Base-by-base conservation (phyloP, 768 basidiomycete species). In the Mycena floridula region DNA sequence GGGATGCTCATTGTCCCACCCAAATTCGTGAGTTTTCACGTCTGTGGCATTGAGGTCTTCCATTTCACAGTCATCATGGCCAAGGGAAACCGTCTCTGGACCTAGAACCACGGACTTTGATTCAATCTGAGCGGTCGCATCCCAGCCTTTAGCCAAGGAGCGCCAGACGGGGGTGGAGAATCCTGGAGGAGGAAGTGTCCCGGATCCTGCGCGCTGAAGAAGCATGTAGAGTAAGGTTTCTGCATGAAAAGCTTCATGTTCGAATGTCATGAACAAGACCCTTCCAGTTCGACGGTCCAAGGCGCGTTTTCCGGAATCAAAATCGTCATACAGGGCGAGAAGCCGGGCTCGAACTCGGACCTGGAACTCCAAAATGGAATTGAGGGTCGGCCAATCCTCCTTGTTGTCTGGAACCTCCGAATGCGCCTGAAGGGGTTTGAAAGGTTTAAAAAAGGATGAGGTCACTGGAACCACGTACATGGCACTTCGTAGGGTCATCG, bases 181-280 rank as follows among this genome's bases (percentile, higher is more conserved):
- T 2, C 80, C 85, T 0, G 72, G 68, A 0, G 96, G 94, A 4
- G 90, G 79, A 30, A 88, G 70, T 3, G 90, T 89, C 3, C 88
- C 85, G 0, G 69, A 77, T 28, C 85, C 87, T 15, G 85, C 79
- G 37, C 81, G 76, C 59, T 92, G 95, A 4, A 94, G 58, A 9
- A 95, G 79, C 91, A 97, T 97, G 63, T 97, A 98, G 3, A 98
- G 69, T 21, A 98, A 69, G 0, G 96, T 99, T 74, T 98, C 96
- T 3, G 76, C 72, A 57, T 98, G 95, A 61, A 89, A 69, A 4
- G 77, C 88, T 59, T 97, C 92, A 54, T 98, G 94, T 62, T 95
- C 92, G 43, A 77, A 80, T 0, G 88, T 86, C 85, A 97, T 92
- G 66, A 85, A 91, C 13, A 98, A 66, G 3, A 92, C 86, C 37